Evolutionary conservation across 2,329 filamentous ascomycete species (phyloP).

Genomic region (Ascomycota sp.): DNA sequence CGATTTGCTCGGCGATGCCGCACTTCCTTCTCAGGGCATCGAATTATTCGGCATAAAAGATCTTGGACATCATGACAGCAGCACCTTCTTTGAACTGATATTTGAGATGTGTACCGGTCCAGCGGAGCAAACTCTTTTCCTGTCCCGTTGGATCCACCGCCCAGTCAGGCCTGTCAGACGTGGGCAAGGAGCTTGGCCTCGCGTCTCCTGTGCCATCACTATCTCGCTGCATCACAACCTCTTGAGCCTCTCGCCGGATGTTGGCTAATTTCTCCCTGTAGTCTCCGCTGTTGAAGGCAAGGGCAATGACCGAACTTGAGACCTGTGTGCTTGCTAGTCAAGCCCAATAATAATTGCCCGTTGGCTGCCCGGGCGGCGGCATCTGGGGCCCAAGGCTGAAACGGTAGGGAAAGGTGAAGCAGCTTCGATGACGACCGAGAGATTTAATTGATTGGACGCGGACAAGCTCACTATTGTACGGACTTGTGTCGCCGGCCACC

Average conservation of each 20-base stretch:
- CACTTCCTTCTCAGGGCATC: constrained; percentile 86
- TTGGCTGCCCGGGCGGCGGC: no score
- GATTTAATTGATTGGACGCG: no score
- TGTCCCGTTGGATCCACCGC: constrained; percentile 47
- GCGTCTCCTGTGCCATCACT: constrained; percentile 10
- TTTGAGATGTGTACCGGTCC: constrained; percentile 80
- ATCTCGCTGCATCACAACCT: constrained; percentile 18
- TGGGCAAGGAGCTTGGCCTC: constrained; percentile 11
- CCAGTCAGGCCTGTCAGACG: constrained; percentile 17
- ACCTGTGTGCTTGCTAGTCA: no score
- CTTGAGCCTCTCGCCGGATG: constrained; percentile 34
- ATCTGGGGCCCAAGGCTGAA: no score
- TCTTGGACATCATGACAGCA: constrained; percentile 94
- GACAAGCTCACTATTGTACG: no score
- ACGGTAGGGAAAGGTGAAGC: no score
- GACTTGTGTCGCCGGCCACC: no score
- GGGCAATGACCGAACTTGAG: constrained; percentile 87
- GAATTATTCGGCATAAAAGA: constrained; percentile 96
- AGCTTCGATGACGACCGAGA: no score
- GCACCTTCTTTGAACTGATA: constrained; percentile 88
- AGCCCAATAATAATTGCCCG: no score
- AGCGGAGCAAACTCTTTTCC: constrained; percentile 65
- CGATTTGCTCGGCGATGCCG: constrained; percentile 78
- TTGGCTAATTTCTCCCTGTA: constrained; percentile 62
- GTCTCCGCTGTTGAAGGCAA: constrained; percentile 72